phyloP scores from a whole-genome alignment of 768 basidiomycete genomes.

The Filobasidium wieringae region DNA sequence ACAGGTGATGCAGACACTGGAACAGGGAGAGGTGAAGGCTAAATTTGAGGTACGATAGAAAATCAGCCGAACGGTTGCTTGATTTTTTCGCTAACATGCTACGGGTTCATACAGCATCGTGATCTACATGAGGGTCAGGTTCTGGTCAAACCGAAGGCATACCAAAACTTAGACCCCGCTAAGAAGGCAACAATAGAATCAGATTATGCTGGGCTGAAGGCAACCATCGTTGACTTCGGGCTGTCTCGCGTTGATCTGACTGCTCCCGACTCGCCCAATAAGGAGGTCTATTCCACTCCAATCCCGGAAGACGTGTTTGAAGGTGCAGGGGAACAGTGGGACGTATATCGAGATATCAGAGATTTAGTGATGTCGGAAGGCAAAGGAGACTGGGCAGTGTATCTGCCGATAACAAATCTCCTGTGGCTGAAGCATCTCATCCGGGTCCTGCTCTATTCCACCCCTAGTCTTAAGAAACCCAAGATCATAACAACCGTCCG shows the following conservation, averaged over 20 bases:
- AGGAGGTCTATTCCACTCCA: conserved; percentile 56
- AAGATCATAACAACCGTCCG: too few species aligned
- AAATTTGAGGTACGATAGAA: conserved; percentile 70
- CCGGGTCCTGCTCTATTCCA: conserved; percentile 7
- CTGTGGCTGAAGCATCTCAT: conserved; percentile 42
- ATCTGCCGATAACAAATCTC: conserved; percentile 73
- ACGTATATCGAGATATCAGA: conserved; percentile 82
- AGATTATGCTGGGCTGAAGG: conserved; percentile 51
- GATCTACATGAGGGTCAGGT: conserved; percentile 99
- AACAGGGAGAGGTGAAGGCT: conserved; percentile 64
- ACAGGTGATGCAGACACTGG: conserved; percentile 70
- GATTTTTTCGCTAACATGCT: not conserved
- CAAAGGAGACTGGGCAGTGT: conserved; percentile 56
- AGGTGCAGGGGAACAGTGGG: conserved; percentile 85
- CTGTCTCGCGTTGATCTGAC: conserved; percentile 72
- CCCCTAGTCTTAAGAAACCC: conserved; percentile 6
- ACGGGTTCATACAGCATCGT: conserved; percentile 58
- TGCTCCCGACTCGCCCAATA: conserved; percentile 43
- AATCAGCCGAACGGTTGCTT: not conserved
- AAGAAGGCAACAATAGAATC: conserved; percentile 5
- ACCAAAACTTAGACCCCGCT: conserved; percentile 2
- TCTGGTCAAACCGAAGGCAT: conserved; percentile 49
- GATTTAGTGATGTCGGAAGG: conserved; percentile 43
- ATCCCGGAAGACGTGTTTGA: conserved; percentile 84
- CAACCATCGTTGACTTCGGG: conserved; percentile 88